Base-by-base conservation (phyloP, 225 moss, liverwort and hornwort species). In the Lunularia cruciata region DNA sequence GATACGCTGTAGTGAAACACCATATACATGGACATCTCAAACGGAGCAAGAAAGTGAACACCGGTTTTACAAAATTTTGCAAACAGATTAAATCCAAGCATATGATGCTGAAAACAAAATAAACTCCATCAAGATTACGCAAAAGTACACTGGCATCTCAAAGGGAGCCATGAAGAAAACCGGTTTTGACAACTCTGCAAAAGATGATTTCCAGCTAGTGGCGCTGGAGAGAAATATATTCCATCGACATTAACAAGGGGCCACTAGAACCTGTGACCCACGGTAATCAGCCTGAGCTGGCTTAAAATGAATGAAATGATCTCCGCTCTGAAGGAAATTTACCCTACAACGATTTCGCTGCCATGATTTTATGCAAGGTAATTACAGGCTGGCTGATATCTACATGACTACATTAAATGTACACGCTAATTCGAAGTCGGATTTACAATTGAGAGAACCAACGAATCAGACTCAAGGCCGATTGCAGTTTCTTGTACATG, bases 341-440 rank as follows among this genome's bases (percentile, higher is more conserved):
- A 8, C n/a, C 47, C 47, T 31, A 46, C 47, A 28, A 65, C 27
- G 47, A 65, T 47, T 65, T 65, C 6, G 32, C 65, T 65, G 33
- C 47, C 47, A 65, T 65, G 25, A 66, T 33, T 47, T 48, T 30
- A 66, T 47, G 65, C 22, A 47, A 19, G 30, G 28, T 66, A 49
- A 66, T 66, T 68, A 68, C 68, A 68, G 39, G 54, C 54, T 53
- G 39, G 54, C 54, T 53, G 68, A 25, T 68, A 68, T 68, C 13
- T 55, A 68, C 68, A 68, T 66, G 52, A 68, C 35, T 68, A 68
- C 68, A 68, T 35, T 25, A 54, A 52, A 55, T 52, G 68, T 1
- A 47, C 30, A 27, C n/a, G n/a, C 3, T 30, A 18, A n/a, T 11
- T 40, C 36, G 36, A 11, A 26, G 58, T 32, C 58, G 58, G n/a